Evolutionary conservation across 805 yeast species (phyloP).

Genomic region (Lipomyces japonicus): DNA sequence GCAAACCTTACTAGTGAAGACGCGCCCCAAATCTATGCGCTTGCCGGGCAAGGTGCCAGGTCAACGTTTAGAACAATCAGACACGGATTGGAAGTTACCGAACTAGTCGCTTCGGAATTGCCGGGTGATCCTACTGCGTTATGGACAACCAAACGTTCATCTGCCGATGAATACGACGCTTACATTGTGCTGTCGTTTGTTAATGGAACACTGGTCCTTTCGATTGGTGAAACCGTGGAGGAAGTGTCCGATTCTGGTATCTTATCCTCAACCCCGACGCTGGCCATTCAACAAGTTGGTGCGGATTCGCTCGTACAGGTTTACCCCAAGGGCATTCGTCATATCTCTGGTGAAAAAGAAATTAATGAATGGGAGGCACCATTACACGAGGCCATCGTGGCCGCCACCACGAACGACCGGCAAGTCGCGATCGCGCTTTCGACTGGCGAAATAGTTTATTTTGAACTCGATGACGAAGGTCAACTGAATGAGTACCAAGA

Average conservation of each 20-base stretch:
- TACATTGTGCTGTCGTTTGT: constrained; percentile 63
- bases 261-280: constrained; percentile 53
- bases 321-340: constrained; percentile 65
- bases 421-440: constrained; percentile 73
- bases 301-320: constrained; percentile 62
- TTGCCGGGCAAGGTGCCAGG: constrained; percentile 43
- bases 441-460: constrained; percentile 72
- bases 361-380: constrained; percentile 80
- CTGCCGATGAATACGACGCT: constrained; percentile 50
- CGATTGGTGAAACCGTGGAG: constrained; percentile 76
- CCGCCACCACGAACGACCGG: constrained; percentile 58
- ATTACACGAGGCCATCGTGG: constrained; percentile 59
- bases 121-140: constrained; percentile 62
- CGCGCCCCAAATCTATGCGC: constrained; percentile 43
- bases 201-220: constrained; percentile 66
- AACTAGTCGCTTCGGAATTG: constrained; percentile 68
- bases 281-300: constrained; percentile 70
- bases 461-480: constrained; percentile 61
- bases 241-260: constrained; percentile 68
- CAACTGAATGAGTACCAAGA: constrained; percentile 68
- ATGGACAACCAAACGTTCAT: constrained; percentile 55
- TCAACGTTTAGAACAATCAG: constrained; percentile 49
- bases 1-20: constrained; percentile 34
- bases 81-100: constrained; percentile 58
- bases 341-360: constrained; percentile 42